Conservation (phyloP, 31 red algal genomes). For the Porphyra umbilicalis region DNA sequence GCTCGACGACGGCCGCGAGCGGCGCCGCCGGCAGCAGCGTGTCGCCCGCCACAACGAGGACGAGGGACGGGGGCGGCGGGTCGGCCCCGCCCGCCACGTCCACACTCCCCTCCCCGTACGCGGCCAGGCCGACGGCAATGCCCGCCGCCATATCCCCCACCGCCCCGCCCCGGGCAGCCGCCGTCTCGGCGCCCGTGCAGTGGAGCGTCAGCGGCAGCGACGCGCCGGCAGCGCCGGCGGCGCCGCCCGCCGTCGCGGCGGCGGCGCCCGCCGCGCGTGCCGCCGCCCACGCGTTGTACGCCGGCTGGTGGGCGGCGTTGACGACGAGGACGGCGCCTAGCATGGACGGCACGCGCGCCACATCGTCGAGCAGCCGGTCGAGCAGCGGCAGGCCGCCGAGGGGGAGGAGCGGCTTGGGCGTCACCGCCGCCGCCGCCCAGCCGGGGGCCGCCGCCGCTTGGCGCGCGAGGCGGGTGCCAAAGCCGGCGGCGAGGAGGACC, state of each 20-base stretch:
- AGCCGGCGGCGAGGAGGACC: conserved; percentile 43
- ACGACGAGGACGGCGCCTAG: conserved; percentile 20
- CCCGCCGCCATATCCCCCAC: not conserved
- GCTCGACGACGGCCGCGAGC: conserved; percentile 5
- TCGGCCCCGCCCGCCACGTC: not conserved
- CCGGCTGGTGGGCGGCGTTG: conserved; percentile 30
- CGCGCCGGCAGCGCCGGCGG: not conserved
- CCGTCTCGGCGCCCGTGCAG: not conserved
- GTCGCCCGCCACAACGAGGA: conserved; percentile 61
- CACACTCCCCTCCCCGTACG: not conserved
- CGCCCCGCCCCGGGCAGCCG: not conserved
- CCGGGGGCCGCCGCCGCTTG: conserved; percentile 13
- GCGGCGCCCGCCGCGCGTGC: not conserved
- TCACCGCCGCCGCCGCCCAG: conserved; percentile 5
- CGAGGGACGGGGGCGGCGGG: conserved; percentile 4
- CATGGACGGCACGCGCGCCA: conserved; percentile 3
- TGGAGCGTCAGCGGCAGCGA: not conserved
- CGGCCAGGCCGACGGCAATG: not conserved
- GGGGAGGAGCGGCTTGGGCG: conserved; percentile 65
- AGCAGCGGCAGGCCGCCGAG: conserved; percentile 35
- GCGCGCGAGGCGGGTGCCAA: conserved; percentile 30
- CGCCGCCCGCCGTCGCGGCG: not conserved
- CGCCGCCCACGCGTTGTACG: conserved; percentile 33
- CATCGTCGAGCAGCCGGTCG: conserved; percentile 25
- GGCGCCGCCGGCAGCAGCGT: conserved; percentile 38